Conservation (phyloP, 2,329 filamentous ascomycete species). For the Fusarium chaquense region DNA sequence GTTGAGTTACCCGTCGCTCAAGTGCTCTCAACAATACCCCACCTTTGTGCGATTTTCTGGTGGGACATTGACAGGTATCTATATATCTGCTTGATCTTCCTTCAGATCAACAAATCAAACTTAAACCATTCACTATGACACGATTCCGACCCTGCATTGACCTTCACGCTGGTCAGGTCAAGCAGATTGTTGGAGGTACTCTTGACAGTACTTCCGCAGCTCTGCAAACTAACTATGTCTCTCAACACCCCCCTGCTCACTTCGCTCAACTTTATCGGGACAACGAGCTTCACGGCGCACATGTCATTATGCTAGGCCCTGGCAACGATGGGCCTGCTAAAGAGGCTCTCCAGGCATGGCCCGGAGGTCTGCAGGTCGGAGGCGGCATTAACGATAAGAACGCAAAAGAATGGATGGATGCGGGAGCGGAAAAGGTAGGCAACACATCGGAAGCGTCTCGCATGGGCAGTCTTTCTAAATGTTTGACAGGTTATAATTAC, state of each 20-base stretch:
- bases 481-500: slow-evolving; percentile 89
- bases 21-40: slow-evolving; percentile 23
- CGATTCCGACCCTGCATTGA: slow-evolving; percentile 97
- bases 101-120: slow-evolving; percentile 3
- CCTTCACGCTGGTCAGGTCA: slow-evolving; percentile 95
- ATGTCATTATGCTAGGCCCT: slow-evolving; percentile 96
- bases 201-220: slow-evolving; percentile 74
- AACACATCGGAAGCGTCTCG: slow-evolving; percentile 32
- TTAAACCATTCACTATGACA: slow-evolving; percentile 72
- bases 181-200: slow-evolving; percentile 98
- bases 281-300: slow-evolving; percentile 79
- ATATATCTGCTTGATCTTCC: slow-evolving; percentile 5
- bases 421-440: slow-evolving; percentile 94
- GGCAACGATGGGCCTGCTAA: slow-evolving; percentile 84
- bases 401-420: slow-evolving; percentile 85
- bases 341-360: slow-evolving; percentile 84
- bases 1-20: background rate
- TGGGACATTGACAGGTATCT: slow-evolving; percentile 5
- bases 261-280: slow-evolving; percentile 86
- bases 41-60: slow-evolving; percentile 37
- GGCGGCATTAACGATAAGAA: slow-evolving; percentile 93
- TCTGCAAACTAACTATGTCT: slow-evolving; percentile 93
- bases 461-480: slow-evolving; percentile 18
- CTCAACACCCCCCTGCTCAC: slow-evolving; percentile 81
- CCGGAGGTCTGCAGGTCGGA: slow-evolving; percentile 84